A percentile compares a stretch with the other conserved stretches of the same genome.
Evolutionary conservation across 345 rosid genomes (phyloP).

Genomic region (Alliaria petiolata): DNA sequence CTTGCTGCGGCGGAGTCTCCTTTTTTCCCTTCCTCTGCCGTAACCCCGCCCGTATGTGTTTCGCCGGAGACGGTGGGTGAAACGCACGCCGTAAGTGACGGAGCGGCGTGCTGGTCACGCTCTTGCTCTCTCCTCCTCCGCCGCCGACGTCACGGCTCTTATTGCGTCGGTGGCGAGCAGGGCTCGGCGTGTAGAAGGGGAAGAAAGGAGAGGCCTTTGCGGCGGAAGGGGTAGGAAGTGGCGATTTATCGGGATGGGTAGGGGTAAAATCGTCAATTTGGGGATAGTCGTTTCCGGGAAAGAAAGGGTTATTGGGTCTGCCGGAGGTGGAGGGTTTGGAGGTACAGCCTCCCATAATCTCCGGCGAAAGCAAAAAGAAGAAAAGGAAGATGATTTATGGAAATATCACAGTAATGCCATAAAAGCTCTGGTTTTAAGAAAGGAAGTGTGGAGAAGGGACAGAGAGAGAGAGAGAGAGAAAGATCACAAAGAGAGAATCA

Average conservation of each 20-base stretch:
- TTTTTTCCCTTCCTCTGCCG: slow-evolving; percentile 41
- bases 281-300: slow-evolving; percentile 39
- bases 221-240: slow-evolving; percentile 24
- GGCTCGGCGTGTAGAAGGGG: slow-evolving; percentile 63
- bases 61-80: slow-evolving; percentile 92
- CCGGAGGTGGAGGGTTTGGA: slow-evolving; percentile 56
- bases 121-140: slow-evolving; percentile 20
- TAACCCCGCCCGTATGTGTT: slow-evolving; percentile 71
- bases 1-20: slow-evolving; percentile 21
- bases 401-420: slow-evolving; percentile 3
- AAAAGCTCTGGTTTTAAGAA: not conserved
- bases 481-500: slow-evolving; percentile 11
- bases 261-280: slow-evolving; percentile 27
- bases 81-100: slow-evolving; percentile 60
- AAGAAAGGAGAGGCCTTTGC: slow-evolving; percentile 44
- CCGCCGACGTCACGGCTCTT: slow-evolving; percentile 30
- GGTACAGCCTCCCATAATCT: slow-evolving; percentile 68
- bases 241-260: slow-evolving; percentile 16
- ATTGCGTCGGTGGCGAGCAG: slow-evolving; percentile 48
- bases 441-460: not conserved
- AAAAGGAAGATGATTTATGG: not conserved
- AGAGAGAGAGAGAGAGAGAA: not conserved
- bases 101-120: slow-evolving; percentile 56
- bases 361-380: slow-evolving; percentile 11
- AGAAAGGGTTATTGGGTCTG: slow-evolving; percentile 50